Evolutionary conservation across 176 grass and related monocot genomes (phyloP), one percentile per base, ranked within the genome.

Genomic region (Alopecurus myosuroides): DNA sequence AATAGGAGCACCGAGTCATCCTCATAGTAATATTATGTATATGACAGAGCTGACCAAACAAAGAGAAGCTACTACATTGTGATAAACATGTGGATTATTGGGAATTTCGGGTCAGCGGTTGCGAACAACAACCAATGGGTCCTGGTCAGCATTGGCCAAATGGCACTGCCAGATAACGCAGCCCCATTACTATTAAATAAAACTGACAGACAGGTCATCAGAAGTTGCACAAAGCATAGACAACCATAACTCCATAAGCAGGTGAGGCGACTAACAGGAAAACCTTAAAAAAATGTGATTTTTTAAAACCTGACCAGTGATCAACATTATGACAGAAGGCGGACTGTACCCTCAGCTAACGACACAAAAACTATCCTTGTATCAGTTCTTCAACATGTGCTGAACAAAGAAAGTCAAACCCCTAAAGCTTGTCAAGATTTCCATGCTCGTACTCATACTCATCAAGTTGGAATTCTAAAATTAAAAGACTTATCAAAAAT

Each of bases 71-170:
- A 49, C 55, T 40, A 25, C 56, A 83, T 74, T 74, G 84, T 79
- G 80, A 83, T 87, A 90, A 79, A 87, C 74, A 90, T 79, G 74
- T 86, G 74, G 25, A 17, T 78, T 30, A 25, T 64, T 64, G 84
- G 68, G 28, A 29, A 34, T 44, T 78, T 45, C 22, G 63, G 58
- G 70, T 84, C 18, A 84, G 14, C 44, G 56, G 40, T 29, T 82
- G 9, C 82, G 60, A 86, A 77, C 37, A 57, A 39, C 28, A 75
- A 36, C 35, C 35, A 52, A 56, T 9, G 84, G 31, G 33, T 50
- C 45, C 63, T 86, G 45, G 65, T 90, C 66, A 90, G 57, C 53
- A 83, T 78, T 66, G 29, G 36, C 9, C 74, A 58, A 83, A 66
- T 45, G 29, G 64, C 15, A 72, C 55, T 78, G 82, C 4, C 8